Conservation (phyloP, 345 rosid genomes). For the Populus deltoides region DNA sequence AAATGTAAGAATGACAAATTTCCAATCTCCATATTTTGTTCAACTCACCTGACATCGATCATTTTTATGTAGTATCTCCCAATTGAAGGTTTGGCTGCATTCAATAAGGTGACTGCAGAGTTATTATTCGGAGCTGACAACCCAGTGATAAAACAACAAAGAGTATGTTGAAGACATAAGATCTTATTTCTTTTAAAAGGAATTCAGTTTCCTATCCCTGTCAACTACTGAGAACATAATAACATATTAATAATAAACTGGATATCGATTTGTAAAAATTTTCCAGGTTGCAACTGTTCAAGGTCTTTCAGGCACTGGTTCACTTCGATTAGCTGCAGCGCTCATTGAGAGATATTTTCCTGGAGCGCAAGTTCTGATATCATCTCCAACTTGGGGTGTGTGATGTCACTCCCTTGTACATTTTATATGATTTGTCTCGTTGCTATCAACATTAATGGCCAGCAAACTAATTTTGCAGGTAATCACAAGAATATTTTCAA, state of each 20-base stretch:
- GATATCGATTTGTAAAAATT: slow-evolving; percentile 1
- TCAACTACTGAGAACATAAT: neutral
- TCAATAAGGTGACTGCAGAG: slow-evolving; percentile 91
- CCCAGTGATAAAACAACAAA: slow-evolving; percentile 63
- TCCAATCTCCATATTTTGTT: neutral
- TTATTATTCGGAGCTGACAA: slow-evolving; percentile 79
- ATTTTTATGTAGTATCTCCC: slow-evolving; percentile 75
- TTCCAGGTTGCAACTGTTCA: slow-evolving; percentile 94
- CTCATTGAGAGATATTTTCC: slow-evolving; percentile 90
- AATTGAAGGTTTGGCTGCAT: slow-evolving; percentile 95
- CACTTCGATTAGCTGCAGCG: slow-evolving; percentile 88
- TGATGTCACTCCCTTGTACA: slow-evolving; percentile 7
- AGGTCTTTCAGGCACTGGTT: slow-evolving; percentile 98
- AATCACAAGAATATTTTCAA: slow-evolving; percentile 96
- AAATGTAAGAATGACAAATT: slow-evolving; percentile 1
- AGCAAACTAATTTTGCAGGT: slow-evolving; percentile 44
- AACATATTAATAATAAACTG: neutral
- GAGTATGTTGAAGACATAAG: slow-evolving; percentile 43
- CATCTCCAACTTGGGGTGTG: slow-evolving; percentile 95
- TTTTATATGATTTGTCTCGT: slow-evolving; percentile 4
- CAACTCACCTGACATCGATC: slow-evolving; percentile 12
- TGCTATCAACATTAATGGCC: neutral
- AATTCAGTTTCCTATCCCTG: neutral
- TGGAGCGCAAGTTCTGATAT: slow-evolving; percentile 80
- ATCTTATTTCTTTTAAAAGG: neutral